Base-by-base conservation (phyloP, 257 asterid species). In the Osmanthus fragrans region DNA sequence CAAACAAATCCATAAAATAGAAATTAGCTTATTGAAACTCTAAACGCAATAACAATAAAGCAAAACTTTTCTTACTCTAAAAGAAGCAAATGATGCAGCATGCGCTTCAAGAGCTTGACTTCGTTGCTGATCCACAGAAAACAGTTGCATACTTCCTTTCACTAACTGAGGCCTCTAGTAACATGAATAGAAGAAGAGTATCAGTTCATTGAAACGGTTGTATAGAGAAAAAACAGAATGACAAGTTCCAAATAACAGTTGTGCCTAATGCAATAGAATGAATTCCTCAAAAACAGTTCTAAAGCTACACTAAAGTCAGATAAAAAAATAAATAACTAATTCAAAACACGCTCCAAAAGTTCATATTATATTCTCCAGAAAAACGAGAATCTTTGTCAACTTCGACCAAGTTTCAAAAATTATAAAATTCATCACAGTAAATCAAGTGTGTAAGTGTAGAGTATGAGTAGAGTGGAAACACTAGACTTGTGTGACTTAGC, bases 21-120 rank as follows among this genome's bases (percentile, higher is more conserved):
- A 65, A 79, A 67, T 70, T 58, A 37, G 56, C 39, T 47, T 68
- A 25, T 21, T 32, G 36, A 60, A 74, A 65, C 29, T 72, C 71
- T 30, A 73, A 49, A 70, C 19, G 4, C n/a, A 49, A 23, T 37
- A 47, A 73, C 49, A 66, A 72, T 58, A 15, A 19, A 42, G 58
- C 47, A 72, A 74, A 73, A 76, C 63, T 25, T 80, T 37, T 32
- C 79, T 79, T 85, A 94, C 98, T 78, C 94, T 87, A 83, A 89
- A 83, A 39, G 97, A 83, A 73, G 98, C 95, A 88, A 96, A 96
- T 67, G 97, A 83, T 30, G 99, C 98, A 70, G 98, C 97, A 88
- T 94, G 99, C 36, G 99, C 98, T 86, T 96, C 99, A 68, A 96
- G 98, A 66, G 99, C 97, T 87, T 96, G 98, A 74, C 99, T 96